Evolutionary conservation across 148 eudicot species (phyloP), one percentile per base, ranked within the genome.

Genomic region (Camellia lanceoleosa): DNA sequence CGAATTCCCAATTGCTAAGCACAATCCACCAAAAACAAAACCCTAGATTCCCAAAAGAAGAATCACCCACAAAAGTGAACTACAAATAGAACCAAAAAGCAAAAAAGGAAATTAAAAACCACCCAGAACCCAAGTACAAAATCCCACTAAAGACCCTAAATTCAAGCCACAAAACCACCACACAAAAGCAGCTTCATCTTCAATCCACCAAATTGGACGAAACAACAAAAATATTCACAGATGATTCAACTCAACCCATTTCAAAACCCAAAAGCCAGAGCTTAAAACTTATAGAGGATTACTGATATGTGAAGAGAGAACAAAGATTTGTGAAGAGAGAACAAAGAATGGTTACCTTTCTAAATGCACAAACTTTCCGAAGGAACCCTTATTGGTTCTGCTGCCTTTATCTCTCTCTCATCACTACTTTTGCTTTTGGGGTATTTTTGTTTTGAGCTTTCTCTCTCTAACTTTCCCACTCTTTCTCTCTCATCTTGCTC

Each of bases 311-410:
- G 66, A 30, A 42, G 74, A 52, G 79, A 78, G 73, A 59, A 64
- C 49, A 73, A 66, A 30, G 71, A 54, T 23, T 23, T 47, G 19
- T 63, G 66, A 30, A 42, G 74, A 52, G 79, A 78, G 68, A 59
- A 64, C 49, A 73, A 66, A 30, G 71, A 54, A 41, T 52, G 66
- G 63, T 74, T 82, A 86, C 86, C 89, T 86, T 80, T 82, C 52
- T 46, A 87, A 87, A 79, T 76, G 84, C 86, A 78, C 12, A 52
- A 86, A 58, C 78, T 82, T 78, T 82, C n/a, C 63, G 72, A 66
- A 72, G 76, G 78, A 41, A 74, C 85, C 84, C 80, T 80, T 63
- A 77, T 84, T 68, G 77, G 81, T 16, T 67, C 77, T 47, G 65
- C 75, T 72, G 73, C 54, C 62, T 78, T 68, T 78, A 80, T 78